Evolutionary conservation across 345 rosid genomes (phyloP).

Genomic region (Noccaea caerulescens): DNA sequence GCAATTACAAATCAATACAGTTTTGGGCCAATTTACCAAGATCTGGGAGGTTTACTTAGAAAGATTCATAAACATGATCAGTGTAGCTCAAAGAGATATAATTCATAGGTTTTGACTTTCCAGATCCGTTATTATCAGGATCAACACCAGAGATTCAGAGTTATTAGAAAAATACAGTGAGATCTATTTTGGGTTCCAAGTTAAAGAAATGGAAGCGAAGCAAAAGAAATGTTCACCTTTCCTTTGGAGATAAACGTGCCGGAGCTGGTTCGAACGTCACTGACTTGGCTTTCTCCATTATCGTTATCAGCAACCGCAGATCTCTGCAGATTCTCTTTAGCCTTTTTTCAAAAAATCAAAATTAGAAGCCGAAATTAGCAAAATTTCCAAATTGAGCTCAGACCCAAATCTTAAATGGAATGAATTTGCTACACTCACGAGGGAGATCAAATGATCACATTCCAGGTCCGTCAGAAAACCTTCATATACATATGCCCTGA

Average conservation of each 20-base stretch:
- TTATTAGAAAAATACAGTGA: not conserved
- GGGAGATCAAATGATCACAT: slow-evolving; percentile 92
- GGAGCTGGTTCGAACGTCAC: slow-evolving; percentile 93
- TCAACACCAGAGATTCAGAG: slow-evolving; percentile 7
- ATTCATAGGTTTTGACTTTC: no score
- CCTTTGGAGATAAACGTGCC: slow-evolving; percentile 91
- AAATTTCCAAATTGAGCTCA: slow-evolving; percentile 29
- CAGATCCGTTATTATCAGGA: slow-evolving; percentile 25
- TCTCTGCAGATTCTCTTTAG: slow-evolving; percentile 89
- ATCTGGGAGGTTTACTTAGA: not conserved
- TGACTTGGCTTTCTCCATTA: slow-evolving; percentile 81
- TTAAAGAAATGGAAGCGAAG: not conserved
- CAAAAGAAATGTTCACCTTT: slow-evolving; percentile 54
- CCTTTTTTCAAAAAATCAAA: slow-evolving; percentile 47
- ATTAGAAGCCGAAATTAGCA: slow-evolving; percentile 14
- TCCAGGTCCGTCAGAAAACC: slow-evolving; percentile 91
- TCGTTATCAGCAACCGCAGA: slow-evolving; percentile 89
- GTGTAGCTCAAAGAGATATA: not conserved
- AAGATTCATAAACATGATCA: slow-evolving; percentile 6
- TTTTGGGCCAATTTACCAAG: slow-evolving; percentile 12
- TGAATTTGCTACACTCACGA: slow-evolving; percentile 51
- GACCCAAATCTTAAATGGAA: not conserved
- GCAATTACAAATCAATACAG: slow-evolving; percentile 10
- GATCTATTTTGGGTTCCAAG: slow-evolving; percentile 22
- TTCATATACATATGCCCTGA: slow-evolving; percentile 90